Evolutionary conservation across 1,139 yeast species (phyloP).

Genomic region (Saccharomycopsis phalli): DNA sequence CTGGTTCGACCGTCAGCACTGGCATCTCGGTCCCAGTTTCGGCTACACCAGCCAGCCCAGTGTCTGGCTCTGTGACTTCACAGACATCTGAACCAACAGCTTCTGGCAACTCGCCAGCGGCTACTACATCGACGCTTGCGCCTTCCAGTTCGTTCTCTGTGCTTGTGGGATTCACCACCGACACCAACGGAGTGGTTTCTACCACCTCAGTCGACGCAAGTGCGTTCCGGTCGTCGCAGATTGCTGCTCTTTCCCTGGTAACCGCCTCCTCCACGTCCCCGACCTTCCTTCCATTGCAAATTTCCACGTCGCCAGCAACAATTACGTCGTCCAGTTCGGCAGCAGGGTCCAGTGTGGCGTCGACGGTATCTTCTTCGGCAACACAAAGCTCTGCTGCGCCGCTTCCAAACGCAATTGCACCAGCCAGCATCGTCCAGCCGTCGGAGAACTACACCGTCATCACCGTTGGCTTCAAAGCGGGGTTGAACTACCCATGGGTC

Average conservation of each 20-base stretch:
- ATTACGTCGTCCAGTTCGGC: constrained; percentile 2
- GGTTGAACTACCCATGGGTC: constrained; percentile 65
- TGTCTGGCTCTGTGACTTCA: constrained; percentile 19
- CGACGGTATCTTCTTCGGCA: constrained; percentile 15
- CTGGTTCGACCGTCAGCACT: too few species aligned
- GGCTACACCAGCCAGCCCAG: constrained; percentile 8
- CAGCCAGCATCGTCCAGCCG: constrained; percentile 29
- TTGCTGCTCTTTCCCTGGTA: background rate
- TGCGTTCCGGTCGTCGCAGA: background rate
- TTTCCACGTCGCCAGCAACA: background rate
- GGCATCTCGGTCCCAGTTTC: too few species aligned
- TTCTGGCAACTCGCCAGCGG: constrained; percentile 20
- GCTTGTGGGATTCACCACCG: constrained; percentile 6
- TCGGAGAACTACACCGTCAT: constrained; percentile 42
- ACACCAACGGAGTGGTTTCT: background rate
- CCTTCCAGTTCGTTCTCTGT: too few species aligned
- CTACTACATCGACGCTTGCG: constrained; percentile 5
- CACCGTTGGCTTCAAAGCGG: constrained; percentile 61
- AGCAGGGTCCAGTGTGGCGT: constrained; percentile 10
- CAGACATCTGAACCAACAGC: constrained; percentile 20
- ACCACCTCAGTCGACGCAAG: background rate
- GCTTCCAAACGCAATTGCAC: constrained; percentile 63
- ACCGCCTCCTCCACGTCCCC: background rate
- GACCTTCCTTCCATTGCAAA: background rate
- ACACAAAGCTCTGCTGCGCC: constrained; percentile 35